These are phyloP conservation scores for Tagetes erecta DNA, from an alignment of 129 eudicot species.

Conservation along the genomic window DNA sequence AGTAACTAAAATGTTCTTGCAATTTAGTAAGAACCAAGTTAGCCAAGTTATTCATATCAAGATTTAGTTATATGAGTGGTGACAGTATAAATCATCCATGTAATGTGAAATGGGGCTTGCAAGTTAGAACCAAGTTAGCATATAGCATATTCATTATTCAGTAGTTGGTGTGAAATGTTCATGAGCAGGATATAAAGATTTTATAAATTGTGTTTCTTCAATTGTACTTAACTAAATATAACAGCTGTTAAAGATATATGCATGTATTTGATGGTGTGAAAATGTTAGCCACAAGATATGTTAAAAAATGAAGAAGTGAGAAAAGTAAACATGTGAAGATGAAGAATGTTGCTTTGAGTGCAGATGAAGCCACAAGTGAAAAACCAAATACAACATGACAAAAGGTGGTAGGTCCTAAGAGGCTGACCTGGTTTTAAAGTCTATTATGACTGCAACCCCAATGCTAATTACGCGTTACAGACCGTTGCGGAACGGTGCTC, in stretches of 20 bases:
- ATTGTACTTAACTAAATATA: neutral
- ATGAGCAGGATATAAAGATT: neutral
- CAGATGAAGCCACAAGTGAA: slow-evolving; percentile 26
- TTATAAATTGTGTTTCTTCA: neutral
- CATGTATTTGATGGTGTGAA: slow-evolving; percentile 19
- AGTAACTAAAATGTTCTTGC: neutral
- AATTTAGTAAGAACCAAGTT: neutral
- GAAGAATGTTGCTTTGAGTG: slow-evolving; percentile 43
- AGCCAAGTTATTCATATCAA: no score
- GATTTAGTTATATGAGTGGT: neutral
- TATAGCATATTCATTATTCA: neutral
- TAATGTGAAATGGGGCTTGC: slow-evolving; percentile 13
- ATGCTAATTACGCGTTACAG: slow-evolving; percentile 12
- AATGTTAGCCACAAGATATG: neutral
- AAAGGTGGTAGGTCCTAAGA: slow-evolving; percentile 32
- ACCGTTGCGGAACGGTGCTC: slow-evolving; percentile 38
- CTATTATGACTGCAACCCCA: slow-evolving; percentile 4
- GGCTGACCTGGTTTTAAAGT: slow-evolving; percentile 26
- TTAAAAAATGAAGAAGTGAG: slow-evolving; percentile 13
- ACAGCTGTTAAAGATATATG: slow-evolving; percentile 6
- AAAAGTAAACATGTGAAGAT: slow-evolving; percentile 33
- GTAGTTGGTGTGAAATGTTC: neutral
- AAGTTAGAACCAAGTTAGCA: neutral
- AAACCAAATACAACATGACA: slow-evolving; percentile 35
- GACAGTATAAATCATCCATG: neutral